Evolutionary conservation across 352 stramenopile species (phyloP).

Genomic region (Phytophthora boehmeriae): DNA sequence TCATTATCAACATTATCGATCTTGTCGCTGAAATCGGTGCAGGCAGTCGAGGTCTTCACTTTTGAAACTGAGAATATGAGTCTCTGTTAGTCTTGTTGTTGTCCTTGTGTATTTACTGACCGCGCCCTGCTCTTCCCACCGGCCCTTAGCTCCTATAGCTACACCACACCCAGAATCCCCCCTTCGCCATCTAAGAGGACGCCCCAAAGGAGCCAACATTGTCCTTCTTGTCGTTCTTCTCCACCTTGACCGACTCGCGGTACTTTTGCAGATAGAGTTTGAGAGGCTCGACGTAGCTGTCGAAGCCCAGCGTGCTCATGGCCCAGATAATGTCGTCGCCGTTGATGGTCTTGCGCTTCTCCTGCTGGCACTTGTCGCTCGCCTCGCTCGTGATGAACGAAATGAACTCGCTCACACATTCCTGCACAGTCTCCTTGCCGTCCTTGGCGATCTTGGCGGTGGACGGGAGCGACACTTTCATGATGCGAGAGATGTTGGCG

Average conservation of each 20-base stretch:
- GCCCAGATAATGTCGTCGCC: slow-evolving; percentile 99
- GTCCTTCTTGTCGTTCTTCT: slow-evolving; percentile 93
- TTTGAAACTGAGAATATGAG: neutral
- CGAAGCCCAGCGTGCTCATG: slow-evolving; percentile 99
- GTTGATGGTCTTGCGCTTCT: slow-evolving; percentile 99
- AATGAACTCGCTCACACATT: slow-evolving; percentile 99
- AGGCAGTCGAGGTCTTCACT: too few species aligned
- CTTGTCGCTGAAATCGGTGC: too few species aligned
- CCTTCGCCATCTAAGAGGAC: slow-evolving; percentile 57
- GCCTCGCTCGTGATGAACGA: slow-evolving; percentile 99
- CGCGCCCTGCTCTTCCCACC: neutral
- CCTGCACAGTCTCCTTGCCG: slow-evolving; percentile 99
- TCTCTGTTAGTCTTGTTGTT: slow-evolving; percentile 7
- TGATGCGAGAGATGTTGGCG: slow-evolving; percentile 99
- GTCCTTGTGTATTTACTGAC: slow-evolving; percentile 35
- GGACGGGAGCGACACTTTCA: slow-evolving; percentile 98
- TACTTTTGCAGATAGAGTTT: slow-evolving; percentile 99
- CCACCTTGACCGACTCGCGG: slow-evolving; percentile 92
- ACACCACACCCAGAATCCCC: neutral
- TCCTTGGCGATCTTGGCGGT: slow-evolving; percentile 99
- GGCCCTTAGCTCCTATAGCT: slow-evolving; percentile 5
- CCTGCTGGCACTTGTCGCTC: slow-evolving; percentile 99
- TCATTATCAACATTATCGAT: too few species aligned
- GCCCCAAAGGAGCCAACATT: slow-evolving; percentile 87
- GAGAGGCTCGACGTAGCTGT: slow-evolving; percentile 99